These are phyloP conservation scores for Otatea glauca DNA, from an alignment of 176 grass and related monocot species.

Conservation along the genomic window DNA sequence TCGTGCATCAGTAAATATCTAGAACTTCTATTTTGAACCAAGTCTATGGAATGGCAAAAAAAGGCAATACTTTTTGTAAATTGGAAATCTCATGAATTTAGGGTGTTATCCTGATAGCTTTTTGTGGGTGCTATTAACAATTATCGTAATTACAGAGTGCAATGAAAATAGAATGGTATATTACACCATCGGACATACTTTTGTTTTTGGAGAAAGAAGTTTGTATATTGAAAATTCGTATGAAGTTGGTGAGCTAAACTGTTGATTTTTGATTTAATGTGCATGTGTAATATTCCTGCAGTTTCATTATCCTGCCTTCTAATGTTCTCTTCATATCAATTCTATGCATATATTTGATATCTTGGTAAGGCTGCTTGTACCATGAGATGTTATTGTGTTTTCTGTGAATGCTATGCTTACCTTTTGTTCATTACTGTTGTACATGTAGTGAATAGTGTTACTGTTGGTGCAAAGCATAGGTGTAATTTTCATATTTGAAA, in stretches of 20 bases:
- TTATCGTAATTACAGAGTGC: neutral
- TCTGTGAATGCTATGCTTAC: neutral
- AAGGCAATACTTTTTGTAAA: neutral
- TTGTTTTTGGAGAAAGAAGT: neutral
- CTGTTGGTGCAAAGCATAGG: constrained; percentile 3
- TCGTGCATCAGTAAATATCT: neutral
- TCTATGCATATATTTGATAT: neutral
- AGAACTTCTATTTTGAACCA: constrained; percentile 10
- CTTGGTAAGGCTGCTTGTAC: constrained; percentile 1
- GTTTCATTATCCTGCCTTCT: neutral
- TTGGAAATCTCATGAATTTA: neutral
- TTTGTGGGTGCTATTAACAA: neutral
- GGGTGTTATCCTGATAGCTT: neutral
- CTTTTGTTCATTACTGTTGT: neutral
- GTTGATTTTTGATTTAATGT: constrained; percentile 8
- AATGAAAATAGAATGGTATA: neutral
- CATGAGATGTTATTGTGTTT: constrained; percentile 1
- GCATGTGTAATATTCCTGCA: neutral
- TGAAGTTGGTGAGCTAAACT: neutral
- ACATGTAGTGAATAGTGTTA: neutral
- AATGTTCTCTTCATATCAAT: neutral
- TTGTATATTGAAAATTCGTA: neutral
- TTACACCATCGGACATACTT: neutral
- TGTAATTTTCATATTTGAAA: too few relatives aligned
- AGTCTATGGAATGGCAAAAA: constrained; percentile 4